phyloP scores from a whole-genome alignment of 106 monocot genomes.

The Phalaenopsis aphrodite region DNA sequence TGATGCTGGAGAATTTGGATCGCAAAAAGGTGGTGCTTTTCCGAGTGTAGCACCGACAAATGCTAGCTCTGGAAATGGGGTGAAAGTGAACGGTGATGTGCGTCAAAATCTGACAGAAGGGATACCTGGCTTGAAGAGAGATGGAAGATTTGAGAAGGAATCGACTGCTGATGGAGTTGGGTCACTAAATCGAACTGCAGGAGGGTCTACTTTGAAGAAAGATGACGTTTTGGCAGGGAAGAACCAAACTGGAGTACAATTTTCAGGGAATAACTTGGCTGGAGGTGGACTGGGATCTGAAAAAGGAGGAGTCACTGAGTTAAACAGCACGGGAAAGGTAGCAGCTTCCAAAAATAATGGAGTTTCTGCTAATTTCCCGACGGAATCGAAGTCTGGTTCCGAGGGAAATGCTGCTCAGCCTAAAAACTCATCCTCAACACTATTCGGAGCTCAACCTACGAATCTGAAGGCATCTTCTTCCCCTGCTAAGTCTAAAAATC shows the following conservation, averaged over 20 bases:
- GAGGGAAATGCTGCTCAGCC: neutral
- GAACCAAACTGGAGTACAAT: neutral
- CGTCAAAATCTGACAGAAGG: constrained; percentile 5
- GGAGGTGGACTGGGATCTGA: neutral
- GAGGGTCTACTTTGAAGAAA: neutral
- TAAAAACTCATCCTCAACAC: neutral
- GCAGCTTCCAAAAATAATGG: neutral
- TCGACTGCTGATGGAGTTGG: neutral
- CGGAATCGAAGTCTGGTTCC: neutral
- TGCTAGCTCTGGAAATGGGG: neutral
- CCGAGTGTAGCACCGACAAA: neutral
- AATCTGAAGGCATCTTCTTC: neutral
- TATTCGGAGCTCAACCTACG: neutral
- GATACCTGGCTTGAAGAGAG: neutral
- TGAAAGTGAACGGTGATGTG: neutral
- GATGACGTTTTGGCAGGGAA: neutral
- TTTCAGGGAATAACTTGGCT: neutral
- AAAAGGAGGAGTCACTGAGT: neutral
- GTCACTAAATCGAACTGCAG: neutral
- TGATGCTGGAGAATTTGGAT: constrained; percentile 8
- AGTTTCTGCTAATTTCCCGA: neutral
- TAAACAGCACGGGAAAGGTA: neutral
- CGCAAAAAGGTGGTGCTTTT: constrained; percentile 2
- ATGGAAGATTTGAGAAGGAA: constrained; percentile 1
- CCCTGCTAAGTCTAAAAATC: neutral